Evolutionary conservation across 805 yeast species (phyloP), one percentile per base, ranked within the genome.

Genomic region (Metschnikowia kofuensis): DNA sequence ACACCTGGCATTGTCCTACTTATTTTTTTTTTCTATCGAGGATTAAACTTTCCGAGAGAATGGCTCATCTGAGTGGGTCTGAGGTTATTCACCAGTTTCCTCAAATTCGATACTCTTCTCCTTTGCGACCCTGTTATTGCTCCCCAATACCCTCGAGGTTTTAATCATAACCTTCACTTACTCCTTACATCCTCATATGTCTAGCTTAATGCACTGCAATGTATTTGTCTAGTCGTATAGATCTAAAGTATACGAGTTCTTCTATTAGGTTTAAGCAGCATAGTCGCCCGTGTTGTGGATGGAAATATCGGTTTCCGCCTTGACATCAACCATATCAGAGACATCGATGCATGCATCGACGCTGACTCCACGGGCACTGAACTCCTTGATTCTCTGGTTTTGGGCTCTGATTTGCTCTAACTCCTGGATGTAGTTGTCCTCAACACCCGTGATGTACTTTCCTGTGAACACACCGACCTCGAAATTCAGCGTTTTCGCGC

Each of bases 391-490:
- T 57, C 81, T 66, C 62, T 83, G 87, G 66, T 89, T 89, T 61
- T 78, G 78, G 13, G 92, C 95, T 64, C 99, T 78, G 49, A 89
- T 81, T 55, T 77, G 75, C 68, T 91, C 98, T 54, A 94, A 78
- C 65, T 87, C 91, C 55, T 80, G 81, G 49, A 94, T 68, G 66
- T 92, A 91, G 41, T 80, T 80, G 61, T 87, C 85, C 67, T 89
- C 96, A 40, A 84, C 85, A 46, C 98, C 98, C n/a, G 99, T 94
- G 51, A 92, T 84, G 67, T 94, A 94, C 52, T 83, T 70, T 42
- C 99, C 99, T 10, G 96, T 94, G 69, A 94, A 94, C 12, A 94
- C 99, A 66, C 99, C 99, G 45, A 89, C 91, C 72, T 94, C 99
- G 61, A 90, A 94, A 36, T 84, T 79, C 27, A 75, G 72, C 51